phyloP scores from a whole-genome alignment of 441 rosid species.

The Theobroma grandiflorum region DNA sequence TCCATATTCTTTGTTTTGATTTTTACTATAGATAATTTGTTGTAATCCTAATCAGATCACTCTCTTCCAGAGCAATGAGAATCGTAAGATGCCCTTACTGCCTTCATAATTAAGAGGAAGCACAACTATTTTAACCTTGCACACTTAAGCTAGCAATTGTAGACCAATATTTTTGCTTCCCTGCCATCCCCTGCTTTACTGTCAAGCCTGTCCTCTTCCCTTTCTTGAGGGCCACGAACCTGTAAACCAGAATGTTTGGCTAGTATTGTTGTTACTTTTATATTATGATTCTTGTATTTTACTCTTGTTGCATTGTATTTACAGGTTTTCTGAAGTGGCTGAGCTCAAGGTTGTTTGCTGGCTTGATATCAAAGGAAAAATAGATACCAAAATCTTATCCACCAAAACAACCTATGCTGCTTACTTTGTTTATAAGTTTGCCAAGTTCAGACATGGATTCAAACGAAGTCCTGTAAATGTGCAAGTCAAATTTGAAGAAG shows the following conservation, averaged over 20 bases:
- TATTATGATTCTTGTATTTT: no score
- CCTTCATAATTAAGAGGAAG: no score
- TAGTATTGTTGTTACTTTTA: slow-evolving; percentile 19
- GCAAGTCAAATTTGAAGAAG: background rate
- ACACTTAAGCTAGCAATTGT: no score
- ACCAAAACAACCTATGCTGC: slow-evolving; percentile 34
- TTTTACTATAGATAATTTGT: background rate
- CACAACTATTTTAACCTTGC: no score
- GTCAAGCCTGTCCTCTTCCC: no score
- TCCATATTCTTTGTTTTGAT: background rate
- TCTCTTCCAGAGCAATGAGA: no score
- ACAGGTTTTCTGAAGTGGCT: slow-evolving; percentile 48
- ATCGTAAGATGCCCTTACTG: no score
- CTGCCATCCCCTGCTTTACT: no score
- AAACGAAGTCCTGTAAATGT: background rate
- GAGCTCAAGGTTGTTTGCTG: slow-evolving; percentile 40
- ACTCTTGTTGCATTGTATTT: background rate
- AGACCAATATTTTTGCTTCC: no score
- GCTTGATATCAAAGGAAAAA: slow-evolving; percentile 34
- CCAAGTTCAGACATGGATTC: background rate
- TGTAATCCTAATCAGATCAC: slow-evolving; percentile 3
- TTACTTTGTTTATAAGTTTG: slow-evolving; percentile 31
- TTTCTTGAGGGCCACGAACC: no score
- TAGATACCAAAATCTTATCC: slow-evolving; percentile 26
- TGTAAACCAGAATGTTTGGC: no score